These are phyloP conservation scores for Leccinum disarticulatum DNA, from an alignment of 768 basidiomycete genomes.

Conservation along the genomic window DNA sequence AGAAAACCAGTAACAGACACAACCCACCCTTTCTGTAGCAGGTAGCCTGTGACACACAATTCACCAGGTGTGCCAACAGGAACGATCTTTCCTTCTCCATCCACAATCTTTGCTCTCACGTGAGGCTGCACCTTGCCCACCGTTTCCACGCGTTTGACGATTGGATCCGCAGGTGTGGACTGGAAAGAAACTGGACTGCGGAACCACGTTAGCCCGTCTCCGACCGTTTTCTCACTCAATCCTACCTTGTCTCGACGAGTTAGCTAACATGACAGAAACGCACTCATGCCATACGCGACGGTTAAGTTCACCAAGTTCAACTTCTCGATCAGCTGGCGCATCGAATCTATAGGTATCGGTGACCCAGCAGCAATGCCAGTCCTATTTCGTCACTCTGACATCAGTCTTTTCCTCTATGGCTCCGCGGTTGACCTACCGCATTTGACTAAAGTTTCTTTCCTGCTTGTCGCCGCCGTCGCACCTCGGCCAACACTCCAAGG, in stretches of 20 bases:
- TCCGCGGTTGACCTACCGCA: conserved; percentile 46
- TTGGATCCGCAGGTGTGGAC: conserved; percentile 63
- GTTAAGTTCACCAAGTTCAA: conserved; percentile 72
- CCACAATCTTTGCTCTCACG: conserved; percentile 71
- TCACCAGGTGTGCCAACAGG: conserved; percentile 78
- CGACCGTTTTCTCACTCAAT: background rate
- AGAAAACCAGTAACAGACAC: background rate
- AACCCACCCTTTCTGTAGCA: conserved; percentile 73
- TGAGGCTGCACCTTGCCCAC: conserved; percentile 78
- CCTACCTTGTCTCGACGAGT: conserved; percentile 56
- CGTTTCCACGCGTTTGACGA: conserved; percentile 77
- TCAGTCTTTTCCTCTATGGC: background rate
- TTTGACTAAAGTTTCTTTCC: conserved; percentile 44
- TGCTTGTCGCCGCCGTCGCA: conserved; percentile 49
- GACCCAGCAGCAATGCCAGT: conserved; percentile 85
- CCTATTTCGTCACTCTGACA: conserved; percentile 34
- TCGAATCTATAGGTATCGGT: conserved; percentile 74
- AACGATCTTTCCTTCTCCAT: conserved; percentile 56
- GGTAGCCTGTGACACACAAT: conserved; percentile 70
- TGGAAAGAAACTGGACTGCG: conserved; percentile 82
- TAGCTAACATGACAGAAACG: conserved; percentile 26
- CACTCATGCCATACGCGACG: conserved; percentile 87
- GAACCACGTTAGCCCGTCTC: conserved; percentile 2
- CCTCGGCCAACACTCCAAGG: conserved; percentile 67
- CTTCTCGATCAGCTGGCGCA: conserved; percentile 67